Base-by-base conservation (phyloP, 139 green algal species). In the Picochlorum costavermella region DNA sequence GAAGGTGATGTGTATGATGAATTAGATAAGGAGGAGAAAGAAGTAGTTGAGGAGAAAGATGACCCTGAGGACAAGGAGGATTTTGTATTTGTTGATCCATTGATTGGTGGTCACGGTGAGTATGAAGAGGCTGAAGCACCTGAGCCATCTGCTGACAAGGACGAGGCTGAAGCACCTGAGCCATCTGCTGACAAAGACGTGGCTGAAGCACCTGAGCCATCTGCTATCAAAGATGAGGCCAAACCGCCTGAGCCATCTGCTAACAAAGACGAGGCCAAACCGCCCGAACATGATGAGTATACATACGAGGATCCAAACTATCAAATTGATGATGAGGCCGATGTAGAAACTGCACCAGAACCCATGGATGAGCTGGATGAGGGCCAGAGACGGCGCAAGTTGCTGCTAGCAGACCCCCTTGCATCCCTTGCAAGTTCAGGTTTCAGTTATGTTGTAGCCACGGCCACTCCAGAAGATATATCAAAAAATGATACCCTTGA, bases 401-500 rank as follows among this genome's bases (percentile, higher is more conserved):
- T 40, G 1, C 60, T 74, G 8, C 45, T 74, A 9, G 25, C 43
- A 17, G 67, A 61, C 49, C 67, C 67, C n/a, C 31, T 74, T 10
- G 50, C 56, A 14, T 56, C 67, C 28, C 67, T 74, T 13, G 30
- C 67, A 25, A 70, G 60, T 48, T 63, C 46, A 36, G 67, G 67
- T 16, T 74, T 74, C 46, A 64, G 58, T 28, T 74, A 70, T 17
- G 60, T 74, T 5, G 67, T 74, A 3, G 48, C 48, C 9, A 74
- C 67, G 2, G 67, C 67, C 11, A 67, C 56, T 14, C 56, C 58
- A 61, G 60, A 57, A 65, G 45, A 55, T 23, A 30, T 17, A 13
- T 66, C 64, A 2, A 33, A 55, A 25, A 74, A 64, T 33, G 20
- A 14, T 0, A 30, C 13, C 2, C 1, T 17, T 13, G 17, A 9